A percentile compares a stretch with the other conserved stretches of the same genome.
Conservation (phyloP, 2,329 filamentous ascomycete genomes). For the Pestalotiopsis sp. region DNA sequence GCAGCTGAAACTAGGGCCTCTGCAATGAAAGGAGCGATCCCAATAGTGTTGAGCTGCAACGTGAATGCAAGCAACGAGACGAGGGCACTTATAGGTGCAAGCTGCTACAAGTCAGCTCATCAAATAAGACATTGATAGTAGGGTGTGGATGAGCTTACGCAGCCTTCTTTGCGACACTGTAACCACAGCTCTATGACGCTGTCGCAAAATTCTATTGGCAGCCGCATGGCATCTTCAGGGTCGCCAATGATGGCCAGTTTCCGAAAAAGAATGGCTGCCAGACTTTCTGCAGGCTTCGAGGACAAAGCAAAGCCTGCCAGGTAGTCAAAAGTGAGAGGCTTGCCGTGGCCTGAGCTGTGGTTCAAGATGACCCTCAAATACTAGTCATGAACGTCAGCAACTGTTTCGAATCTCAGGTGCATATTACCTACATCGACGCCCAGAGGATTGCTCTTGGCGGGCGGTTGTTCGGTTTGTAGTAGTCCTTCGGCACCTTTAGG, state of each 20-base stretch:
- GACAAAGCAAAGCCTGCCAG: slow-evolving; percentile 67
- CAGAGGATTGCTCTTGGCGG: slow-evolving; percentile 16
- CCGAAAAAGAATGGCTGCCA: slow-evolving; percentile 70
- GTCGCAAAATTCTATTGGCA: slow-evolving; percentile 66
- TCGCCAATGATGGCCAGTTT: slow-evolving; percentile 61
- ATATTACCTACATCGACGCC: slow-evolving; percentile 46
- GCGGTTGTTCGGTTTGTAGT: background rate
- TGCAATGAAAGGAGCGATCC: slow-evolving; percentile 61
- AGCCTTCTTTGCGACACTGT: slow-evolving; percentile 63
- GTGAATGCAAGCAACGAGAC: slow-evolving; percentile 41
- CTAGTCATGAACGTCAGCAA: slow-evolving; percentile 35
- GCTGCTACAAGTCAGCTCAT: slow-evolving; percentile 24
- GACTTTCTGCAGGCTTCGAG: slow-evolving; percentile 60
- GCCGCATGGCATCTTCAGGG: slow-evolving; percentile 48
- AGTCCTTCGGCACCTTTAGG: background rate
- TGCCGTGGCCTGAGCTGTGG: slow-evolving; percentile 56
- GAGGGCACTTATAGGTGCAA: slow-evolving; percentile 65
- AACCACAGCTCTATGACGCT: slow-evolving; percentile 69
- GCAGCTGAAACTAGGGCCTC: slow-evolving; percentile 56
- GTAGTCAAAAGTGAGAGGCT: slow-evolving; percentile 67
- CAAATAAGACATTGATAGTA: background rate
- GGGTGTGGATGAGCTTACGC: slow-evolving; percentile 23
- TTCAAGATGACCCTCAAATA: slow-evolving; percentile 66
- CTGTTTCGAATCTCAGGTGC: background rate
- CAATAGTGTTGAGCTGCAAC: slow-evolving; percentile 29